Evolutionary conservation across 1,284 basidiomycete species (phyloP).

Genomic region (Cutaneotrichosporon sp.): DNA sequence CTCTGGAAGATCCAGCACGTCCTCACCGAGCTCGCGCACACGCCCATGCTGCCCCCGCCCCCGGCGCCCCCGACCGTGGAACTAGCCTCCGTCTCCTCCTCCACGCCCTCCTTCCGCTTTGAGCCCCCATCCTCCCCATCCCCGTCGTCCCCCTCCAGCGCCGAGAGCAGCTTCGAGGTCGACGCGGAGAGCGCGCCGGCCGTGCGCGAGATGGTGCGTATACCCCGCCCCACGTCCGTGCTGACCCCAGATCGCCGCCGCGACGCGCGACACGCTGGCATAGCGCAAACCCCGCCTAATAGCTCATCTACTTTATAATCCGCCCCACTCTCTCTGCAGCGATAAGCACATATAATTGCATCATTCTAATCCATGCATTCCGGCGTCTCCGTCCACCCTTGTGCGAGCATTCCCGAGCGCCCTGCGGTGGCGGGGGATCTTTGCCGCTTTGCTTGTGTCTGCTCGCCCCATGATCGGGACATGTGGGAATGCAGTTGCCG

Average conservation of each 20-base stretch:
- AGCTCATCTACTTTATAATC: not conserved
- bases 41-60: slow-evolving; percentile 43
- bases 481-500: too few species aligned
- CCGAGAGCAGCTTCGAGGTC: slow-evolving; percentile 5
- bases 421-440: too few species aligned
- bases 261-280: not conserved
- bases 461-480: too few species aligned
- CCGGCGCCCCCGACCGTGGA: slow-evolving; percentile 37
- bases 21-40: slow-evolving; percentile 39
- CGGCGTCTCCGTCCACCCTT: too few species aligned
- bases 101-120: not conserved
- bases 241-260: not conserved
- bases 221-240: not conserved
- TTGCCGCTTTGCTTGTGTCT: too few species aligned
- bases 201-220: slow-evolving; percentile 6
- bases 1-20: slow-evolving; percentile 42
- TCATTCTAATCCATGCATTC: too few species aligned
- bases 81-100: slow-evolving; percentile 24
- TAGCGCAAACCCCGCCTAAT: not conserved
- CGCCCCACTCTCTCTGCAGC: not conserved
- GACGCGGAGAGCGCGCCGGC: not conserved
- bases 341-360: too few species aligned
- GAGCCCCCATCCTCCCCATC: too few species aligned
- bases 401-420: too few species aligned
- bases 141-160: not conserved